These are phyloP conservation scores for Corylus heterophylla DNA, from an alignment of 306 rosid species.

Conservation along the genomic window DNA sequence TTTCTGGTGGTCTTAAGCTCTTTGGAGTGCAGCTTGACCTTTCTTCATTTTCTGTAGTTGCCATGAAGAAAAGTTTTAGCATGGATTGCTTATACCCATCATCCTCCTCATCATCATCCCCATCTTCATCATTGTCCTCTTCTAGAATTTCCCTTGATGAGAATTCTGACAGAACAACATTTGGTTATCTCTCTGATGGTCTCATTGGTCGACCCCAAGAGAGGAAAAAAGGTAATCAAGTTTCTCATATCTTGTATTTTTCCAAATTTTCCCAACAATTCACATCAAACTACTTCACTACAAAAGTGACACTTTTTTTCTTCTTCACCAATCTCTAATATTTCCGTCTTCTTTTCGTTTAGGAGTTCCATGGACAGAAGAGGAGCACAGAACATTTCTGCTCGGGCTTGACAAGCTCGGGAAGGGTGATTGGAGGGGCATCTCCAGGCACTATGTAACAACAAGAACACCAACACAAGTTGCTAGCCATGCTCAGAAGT, in stretches of 20 bases:
- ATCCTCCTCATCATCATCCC: conserved; percentile 42
- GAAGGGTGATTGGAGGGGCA: conserved; percentile 95
- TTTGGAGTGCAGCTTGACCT: conserved; percentile 79
- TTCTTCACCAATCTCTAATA: too few relatives aligned
- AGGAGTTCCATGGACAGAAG: conserved; percentile 97
- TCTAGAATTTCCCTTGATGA: conserved; percentile 42
- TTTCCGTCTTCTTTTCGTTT: background rate
- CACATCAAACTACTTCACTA: too few relatives aligned
- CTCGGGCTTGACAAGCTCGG: conserved; percentile 84
- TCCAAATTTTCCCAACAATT: background rate
- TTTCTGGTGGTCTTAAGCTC: conserved; percentile 55
- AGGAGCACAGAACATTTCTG: conserved; percentile 79
- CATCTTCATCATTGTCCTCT: conserved; percentile 51
- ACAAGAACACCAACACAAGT: conserved; percentile 96
- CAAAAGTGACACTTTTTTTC: too few relatives aligned
- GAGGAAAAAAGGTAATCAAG: conserved; percentile 61
- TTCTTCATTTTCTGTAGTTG: conserved; percentile 11
- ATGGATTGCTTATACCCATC: conserved; percentile 57
- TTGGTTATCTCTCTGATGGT: conserved; percentile 78
- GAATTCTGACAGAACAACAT: conserved; percentile 36
- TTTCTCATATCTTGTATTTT: background rate
- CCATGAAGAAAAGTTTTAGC: conserved; percentile 78
- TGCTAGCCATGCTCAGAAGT: conserved; percentile 96
- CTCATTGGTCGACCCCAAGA: conserved; percentile 58
- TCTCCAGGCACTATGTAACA: conserved; percentile 70